These are phyloP conservation scores for Nannizziopsis arthrosporioides DNA, from an alignment of 2,329 filamentous ascomycete genomes.

Conservation along the genomic window DNA sequence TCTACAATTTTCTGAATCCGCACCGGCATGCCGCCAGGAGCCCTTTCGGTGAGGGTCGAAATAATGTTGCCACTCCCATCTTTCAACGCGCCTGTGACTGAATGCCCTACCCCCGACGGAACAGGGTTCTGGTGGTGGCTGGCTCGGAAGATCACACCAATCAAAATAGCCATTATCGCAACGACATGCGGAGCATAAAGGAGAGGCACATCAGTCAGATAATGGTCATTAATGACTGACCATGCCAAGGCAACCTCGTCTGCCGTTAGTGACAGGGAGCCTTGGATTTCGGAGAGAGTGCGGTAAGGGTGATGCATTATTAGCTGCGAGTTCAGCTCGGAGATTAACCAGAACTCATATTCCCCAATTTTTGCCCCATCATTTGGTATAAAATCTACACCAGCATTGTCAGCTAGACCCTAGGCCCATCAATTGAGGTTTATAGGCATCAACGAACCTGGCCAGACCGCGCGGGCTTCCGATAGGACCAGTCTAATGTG, in stretches of 20 bases:
- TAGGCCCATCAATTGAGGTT: not conserved
- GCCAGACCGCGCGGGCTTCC: constrained; percentile 77
- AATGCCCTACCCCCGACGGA: constrained; percentile 16
- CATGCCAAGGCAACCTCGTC: constrained; percentile 70
- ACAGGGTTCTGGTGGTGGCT: not conserved
- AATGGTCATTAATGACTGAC: constrained; percentile 82
- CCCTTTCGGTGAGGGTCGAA: constrained; percentile 22
- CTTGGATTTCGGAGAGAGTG: constrained; percentile 59
- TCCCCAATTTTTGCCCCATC: constrained; percentile 80
- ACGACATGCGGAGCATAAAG: constrained; percentile 77
- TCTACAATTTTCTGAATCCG: constrained; percentile 55
- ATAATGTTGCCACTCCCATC: constrained; percentile 28
- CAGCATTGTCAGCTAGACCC: not conserved
- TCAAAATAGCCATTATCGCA: constrained; percentile 72
- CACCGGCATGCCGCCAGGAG: constrained; percentile 22
- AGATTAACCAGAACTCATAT: constrained; percentile 87
- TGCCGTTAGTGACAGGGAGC: constrained; percentile 56
- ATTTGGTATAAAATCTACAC: constrained; percentile 53
- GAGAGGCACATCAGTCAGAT: constrained; percentile 80
- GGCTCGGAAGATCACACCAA: constrained; percentile 59
- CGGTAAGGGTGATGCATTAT: constrained; percentile 88
- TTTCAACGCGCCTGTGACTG: constrained; percentile 19
- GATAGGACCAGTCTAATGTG: constrained; percentile 84
- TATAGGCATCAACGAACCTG: constrained; percentile 38
- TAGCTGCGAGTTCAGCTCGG: constrained; percentile 78